These are phyloP conservation scores for Apiospora arundinis DNA, from an alignment of 2,329 filamentous ascomycete genomes.

Conservation along the genomic window DNA sequence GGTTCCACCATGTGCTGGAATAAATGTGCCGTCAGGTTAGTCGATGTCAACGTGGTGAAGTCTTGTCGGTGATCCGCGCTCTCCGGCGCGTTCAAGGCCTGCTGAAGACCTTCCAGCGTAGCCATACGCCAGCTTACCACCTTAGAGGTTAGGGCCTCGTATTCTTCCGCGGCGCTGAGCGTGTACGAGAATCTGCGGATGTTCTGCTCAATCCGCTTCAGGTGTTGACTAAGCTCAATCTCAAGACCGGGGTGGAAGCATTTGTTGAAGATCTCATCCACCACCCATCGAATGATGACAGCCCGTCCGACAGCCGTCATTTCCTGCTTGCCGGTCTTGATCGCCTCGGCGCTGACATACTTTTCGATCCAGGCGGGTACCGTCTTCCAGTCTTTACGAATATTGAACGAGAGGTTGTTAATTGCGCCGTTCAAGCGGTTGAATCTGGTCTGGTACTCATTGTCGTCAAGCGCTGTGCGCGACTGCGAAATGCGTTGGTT, in stretches of 20 bases:
- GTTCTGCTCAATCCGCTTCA: slow-evolving; percentile 88
- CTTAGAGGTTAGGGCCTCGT: slow-evolving; percentile 84
- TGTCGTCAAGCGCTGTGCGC: slow-evolving; percentile 92
- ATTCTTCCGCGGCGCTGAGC: slow-evolving; percentile 81
- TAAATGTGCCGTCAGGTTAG: slow-evolving; percentile 71
- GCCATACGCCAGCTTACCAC: slow-evolving; percentile 92
- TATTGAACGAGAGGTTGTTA: slow-evolving; percentile 93
- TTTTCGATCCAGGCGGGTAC: slow-evolving; percentile 81
- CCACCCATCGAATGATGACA: slow-evolving; percentile 86
- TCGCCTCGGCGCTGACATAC: slow-evolving; percentile 83
- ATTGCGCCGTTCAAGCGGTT: slow-evolving; percentile 91
- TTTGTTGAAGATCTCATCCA: slow-evolving; percentile 88
- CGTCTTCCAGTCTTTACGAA: slow-evolving; percentile 89
- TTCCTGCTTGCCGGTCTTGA: slow-evolving; percentile 89
- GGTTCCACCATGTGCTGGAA: slow-evolving; percentile 78
- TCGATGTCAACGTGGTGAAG: slow-evolving; percentile 74
- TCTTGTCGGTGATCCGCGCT: slow-evolving; percentile 70
- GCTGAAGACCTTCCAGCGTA: slow-evolving; percentile 87
- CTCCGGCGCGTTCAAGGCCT: slow-evolving; percentile 69
- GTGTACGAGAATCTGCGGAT: slow-evolving; percentile 80
- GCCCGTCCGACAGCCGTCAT: slow-evolving; percentile 96
- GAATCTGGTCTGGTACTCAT: slow-evolving; percentile 89
- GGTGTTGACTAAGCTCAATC: slow-evolving; percentile 71
- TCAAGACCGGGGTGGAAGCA: slow-evolving; percentile 94
- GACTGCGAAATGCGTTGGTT: slow-evolving; percentile 95